Base-by-base conservation (phyloP, 257 asterid genomes). In the Cordia subcordata region DNA sequence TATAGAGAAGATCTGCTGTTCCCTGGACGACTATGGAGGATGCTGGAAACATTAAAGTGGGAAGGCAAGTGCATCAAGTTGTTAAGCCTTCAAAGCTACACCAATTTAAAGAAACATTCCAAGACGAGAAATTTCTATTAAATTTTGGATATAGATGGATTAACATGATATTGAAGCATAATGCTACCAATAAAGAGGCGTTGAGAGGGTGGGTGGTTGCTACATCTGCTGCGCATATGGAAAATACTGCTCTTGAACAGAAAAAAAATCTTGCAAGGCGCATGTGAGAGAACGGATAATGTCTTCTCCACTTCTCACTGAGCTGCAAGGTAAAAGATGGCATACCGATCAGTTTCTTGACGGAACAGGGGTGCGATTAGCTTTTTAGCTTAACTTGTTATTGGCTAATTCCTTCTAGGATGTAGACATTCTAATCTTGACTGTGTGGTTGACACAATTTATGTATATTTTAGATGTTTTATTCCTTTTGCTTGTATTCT, bases 201-300 rank as follows among this genome's bases (percentile, higher is more conserved):
- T 59, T 93, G 82, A 81, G 96, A 75, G 99, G 95, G n/a, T 93
- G 97, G 99, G 76, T 89, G 49, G 96, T 93, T 56, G 99, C 96
- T 72, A 97, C 95, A 12, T 93, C 88, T 58, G 96, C 96, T 70
- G 99, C 95, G 10, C 89, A 86, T 55, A 71, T 80, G 32, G 81
- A 82, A 64, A 80, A 62, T 40, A 72, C 75, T 13, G 49, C 39
- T 17, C 18, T 27, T 10, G 59, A 60, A 45, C 52, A 58, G 6
- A 58, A 57, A 52, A 12, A 50, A 54, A 18, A 81, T 74, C 1
- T 52, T 83, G 74, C 58, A 21, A 59, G 92, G 77, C 68, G 95
- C 83, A 19, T 89, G 86, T 51, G 83, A 66, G 61, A 82, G 75
- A 68, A 93, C 85, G 99, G 71, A 63, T 37, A 8, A 5, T 45